These are phyloP conservation scores for Penicillium ucsense DNA, from an alignment of 495 filamentous ascomycete species.

Conservation along the genomic window DNA sequence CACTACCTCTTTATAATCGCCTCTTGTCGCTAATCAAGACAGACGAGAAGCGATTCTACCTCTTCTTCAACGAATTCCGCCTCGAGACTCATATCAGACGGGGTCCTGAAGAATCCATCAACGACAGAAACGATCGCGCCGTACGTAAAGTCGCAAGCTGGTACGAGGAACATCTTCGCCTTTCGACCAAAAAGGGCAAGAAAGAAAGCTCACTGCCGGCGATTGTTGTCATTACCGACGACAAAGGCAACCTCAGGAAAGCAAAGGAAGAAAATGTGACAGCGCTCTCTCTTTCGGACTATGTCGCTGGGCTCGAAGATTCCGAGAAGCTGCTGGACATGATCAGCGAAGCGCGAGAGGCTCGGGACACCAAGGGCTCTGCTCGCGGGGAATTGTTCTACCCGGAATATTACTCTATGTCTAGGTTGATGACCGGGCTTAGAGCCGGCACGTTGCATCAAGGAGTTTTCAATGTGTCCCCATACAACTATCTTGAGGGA, in stretches of 20 bases:
- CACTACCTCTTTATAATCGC: slow-evolving; percentile 89
- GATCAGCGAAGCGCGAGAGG: slow-evolving; percentile 70
- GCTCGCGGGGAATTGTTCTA: slow-evolving; percentile 66
- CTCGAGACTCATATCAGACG: slow-evolving; percentile 79
- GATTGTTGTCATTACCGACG: slow-evolving; percentile 89
- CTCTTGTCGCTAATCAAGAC: slow-evolving; percentile 81
- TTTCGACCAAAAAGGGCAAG: slow-evolving; percentile 43
- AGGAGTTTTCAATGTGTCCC: slow-evolving; percentile 89
- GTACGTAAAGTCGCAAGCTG: slow-evolving; percentile 79
- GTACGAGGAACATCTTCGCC: slow-evolving; percentile 73
- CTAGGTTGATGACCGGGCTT: slow-evolving; percentile 91
- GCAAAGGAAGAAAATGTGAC: slow-evolving; percentile 65
- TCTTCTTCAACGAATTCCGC: slow-evolving; percentile 98
- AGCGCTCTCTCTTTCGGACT: slow-evolving; percentile 59
- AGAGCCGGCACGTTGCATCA: slow-evolving; percentile 82
- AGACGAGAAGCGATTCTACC: slow-evolving; percentile 92
- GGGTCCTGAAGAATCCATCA: slow-evolving; percentile 74
- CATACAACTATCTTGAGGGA: slow-evolving; percentile 94
- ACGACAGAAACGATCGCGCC: slow-evolving; percentile 91
- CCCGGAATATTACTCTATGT: slow-evolving; percentile 72
- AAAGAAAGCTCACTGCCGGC: slow-evolving; percentile 55
- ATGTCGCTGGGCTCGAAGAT: slow-evolving; percentile 76
- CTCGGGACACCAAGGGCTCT: slow-evolving; percentile 47
- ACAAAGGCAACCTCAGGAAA: slow-evolving; percentile 76
- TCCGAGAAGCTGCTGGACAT: slow-evolving; percentile 84